These are phyloP conservation scores for Shiraia sp. DNA, from an alignment of 2,329 filamentous ascomycete genomes.

Conservation along the genomic window DNA sequence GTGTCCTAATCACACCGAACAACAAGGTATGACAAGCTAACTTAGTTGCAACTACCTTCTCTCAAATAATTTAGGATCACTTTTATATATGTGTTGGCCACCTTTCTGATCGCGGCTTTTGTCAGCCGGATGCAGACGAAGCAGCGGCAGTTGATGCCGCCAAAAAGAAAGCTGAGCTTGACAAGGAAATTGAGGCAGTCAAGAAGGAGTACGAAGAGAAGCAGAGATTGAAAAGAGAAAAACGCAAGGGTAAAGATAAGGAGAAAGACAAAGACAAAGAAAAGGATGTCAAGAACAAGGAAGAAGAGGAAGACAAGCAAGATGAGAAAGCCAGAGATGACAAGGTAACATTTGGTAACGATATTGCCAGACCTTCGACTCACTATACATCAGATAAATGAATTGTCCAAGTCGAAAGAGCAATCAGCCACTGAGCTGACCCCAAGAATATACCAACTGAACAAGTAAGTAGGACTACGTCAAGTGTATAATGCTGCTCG, in stretches of 20 bases:
- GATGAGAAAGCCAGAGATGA: conserved; percentile 67
- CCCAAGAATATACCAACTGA: conserved; percentile 80
- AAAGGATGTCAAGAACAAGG: conserved; percentile 58
- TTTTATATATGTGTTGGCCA: conserved; percentile 89
- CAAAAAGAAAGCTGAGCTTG: conserved; percentile 57
- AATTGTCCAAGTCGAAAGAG: conserved; percentile 53
- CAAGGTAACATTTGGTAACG: conserved; percentile 48
- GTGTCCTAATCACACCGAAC: conserved; percentile 85
- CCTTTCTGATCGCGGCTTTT: conserved; percentile 81
- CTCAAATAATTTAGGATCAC: conserved; percentile 64
- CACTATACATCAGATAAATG: conserved; percentile 46
- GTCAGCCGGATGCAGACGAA: conserved; percentile 71
- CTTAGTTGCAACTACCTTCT: neutral
- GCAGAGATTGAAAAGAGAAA: conserved; percentile 62
- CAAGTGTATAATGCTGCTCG: neutral
- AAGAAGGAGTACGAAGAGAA: conserved; percentile 56
- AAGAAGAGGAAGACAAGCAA: conserved; percentile 65
- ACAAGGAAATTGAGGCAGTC: conserved; percentile 53
- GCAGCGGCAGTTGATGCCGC: conserved; percentile 59
- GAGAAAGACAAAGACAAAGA: conserved; percentile 67
- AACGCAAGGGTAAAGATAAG: conserved; percentile 51
- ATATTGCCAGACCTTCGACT: conserved; percentile 1
- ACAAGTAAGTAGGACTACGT: conserved; percentile 61
- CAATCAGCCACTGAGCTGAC: conserved; percentile 61
- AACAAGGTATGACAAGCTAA: conserved; percentile 67